phyloP scores from a whole-genome alignment of 2,329 filamentous ascomycete genomes.

The Xylaria sp. region DNA sequence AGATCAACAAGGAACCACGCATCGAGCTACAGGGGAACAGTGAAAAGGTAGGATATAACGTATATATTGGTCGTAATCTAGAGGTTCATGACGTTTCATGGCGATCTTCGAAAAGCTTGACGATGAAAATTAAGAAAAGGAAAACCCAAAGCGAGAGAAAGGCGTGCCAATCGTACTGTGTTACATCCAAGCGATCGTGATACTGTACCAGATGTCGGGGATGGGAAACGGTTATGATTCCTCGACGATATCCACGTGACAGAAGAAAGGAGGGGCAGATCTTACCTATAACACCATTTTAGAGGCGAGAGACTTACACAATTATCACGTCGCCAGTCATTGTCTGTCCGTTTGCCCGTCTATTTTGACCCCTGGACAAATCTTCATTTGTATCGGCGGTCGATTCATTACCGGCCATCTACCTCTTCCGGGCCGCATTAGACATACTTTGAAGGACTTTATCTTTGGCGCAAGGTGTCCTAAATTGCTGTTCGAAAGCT shows the following conservation, averaged over 20 bases:
- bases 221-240: background rate
- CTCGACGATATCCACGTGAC: background rate
- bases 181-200: background rate
- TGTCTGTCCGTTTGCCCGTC: no score
- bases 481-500: background rate
- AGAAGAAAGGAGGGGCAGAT: no score
- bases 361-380: no score
- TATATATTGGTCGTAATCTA: background rate
- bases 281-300: no score
- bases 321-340: no score
- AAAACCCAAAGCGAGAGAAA: background rate
- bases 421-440: no score
- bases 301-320: no score
- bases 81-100: background rate
- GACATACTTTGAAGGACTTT: no score
- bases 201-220: no score
- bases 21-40: slow-evolving; percentile 11
- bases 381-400: no score
- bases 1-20: slow-evolving; percentile 14
- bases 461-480: background rate
- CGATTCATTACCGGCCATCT: no score
- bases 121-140: background rate
- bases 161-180: background rate
- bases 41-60: background rate
- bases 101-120: no score